These are phyloP conservation scores for Pyrenochaeta sp. DNA, from an alignment of 2,329 filamentous ascomycete genomes.

Conservation along the genomic window DNA sequence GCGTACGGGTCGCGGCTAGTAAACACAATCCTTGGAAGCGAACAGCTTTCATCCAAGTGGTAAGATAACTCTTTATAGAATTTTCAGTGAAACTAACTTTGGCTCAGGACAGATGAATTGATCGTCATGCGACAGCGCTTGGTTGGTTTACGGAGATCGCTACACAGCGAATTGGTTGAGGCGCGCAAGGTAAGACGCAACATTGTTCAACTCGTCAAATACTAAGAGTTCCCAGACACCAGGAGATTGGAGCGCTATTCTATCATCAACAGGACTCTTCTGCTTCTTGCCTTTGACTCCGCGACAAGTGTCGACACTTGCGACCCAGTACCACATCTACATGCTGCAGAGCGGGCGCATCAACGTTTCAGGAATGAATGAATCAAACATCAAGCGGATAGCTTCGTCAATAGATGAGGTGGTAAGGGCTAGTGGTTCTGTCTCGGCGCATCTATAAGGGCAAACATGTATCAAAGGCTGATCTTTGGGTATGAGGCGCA, in stretches of 20 bases:
- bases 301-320: conserved; percentile 23
- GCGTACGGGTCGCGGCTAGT: conserved; percentile 37
- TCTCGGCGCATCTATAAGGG: neutral
- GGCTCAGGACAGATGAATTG: conserved; percentile 13
- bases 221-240: conserved; percentile 23
- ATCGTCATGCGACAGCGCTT: conserved; percentile 22
- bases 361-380: conserved; percentile 35
- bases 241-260: conserved; percentile 26
- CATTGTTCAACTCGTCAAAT: neutral
- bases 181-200: conserved; percentile 13
- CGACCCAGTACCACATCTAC: conserved; percentile 29
- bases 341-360: conserved; percentile 33
- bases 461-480: neutral
- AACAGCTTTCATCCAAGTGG: conserved; percentile 17
- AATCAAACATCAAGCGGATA: conserved; percentile 22
- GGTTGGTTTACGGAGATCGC: conserved; percentile 9
- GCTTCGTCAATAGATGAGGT: conserved; percentile 29
- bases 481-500: no score
- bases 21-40: conserved; percentile 25
- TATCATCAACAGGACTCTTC: conserved; percentile 30
- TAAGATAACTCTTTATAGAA: neutral
- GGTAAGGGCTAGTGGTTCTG: conserved; percentile 5
- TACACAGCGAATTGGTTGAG: conserved; percentile 17
- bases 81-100: neutral
- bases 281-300: conserved; percentile 26